A percentile compares a stretch with the other conserved stretches of the same genome.
Conservation (phyloP, 331 rosid species). For the Rosa hybrid region DNA sequence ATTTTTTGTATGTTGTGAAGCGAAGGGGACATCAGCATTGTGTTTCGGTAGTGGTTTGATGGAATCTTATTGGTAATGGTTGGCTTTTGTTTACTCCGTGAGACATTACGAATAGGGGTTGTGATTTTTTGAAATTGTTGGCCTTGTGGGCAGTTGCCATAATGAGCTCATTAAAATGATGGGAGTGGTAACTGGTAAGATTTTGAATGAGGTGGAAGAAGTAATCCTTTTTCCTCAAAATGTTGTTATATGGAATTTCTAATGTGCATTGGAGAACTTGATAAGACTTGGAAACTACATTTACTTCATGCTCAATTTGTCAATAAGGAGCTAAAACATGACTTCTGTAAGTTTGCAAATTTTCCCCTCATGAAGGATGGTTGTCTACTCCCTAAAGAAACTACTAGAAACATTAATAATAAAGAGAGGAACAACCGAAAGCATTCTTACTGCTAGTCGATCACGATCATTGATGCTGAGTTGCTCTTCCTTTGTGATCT, state of each 20-base stretch:
- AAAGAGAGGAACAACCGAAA: not conserved
- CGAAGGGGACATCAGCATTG: not conserved
- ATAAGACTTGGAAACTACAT: not conserved
- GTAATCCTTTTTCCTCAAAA: not conserved
- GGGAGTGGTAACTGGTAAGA: not conserved
- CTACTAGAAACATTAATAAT: not conserved
- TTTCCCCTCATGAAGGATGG: not conserved
- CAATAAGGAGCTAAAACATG: not conserved
- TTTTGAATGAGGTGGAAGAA: not conserved
- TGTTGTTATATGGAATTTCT: not conserved
- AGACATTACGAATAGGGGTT: not conserved
- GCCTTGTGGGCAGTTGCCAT: not conserved
- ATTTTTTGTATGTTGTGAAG: no score
- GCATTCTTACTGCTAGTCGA: not conserved
- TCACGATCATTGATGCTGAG: not conserved
- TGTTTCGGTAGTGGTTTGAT: not conserved
- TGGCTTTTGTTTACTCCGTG: not conserved
- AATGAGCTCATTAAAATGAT: not conserved
- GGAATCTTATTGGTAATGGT: not conserved
- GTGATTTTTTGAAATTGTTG: not conserved
- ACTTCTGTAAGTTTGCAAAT: not conserved
- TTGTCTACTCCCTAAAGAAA: not conserved
- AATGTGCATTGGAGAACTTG: not conserved
- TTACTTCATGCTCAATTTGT: not conserved
- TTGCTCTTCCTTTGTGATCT: not conserved